These are phyloP conservation scores for Aspergillus nomiae DNA, from an alignment of 2,329 filamentous ascomycete species.

Conservation along the genomic window DNA sequence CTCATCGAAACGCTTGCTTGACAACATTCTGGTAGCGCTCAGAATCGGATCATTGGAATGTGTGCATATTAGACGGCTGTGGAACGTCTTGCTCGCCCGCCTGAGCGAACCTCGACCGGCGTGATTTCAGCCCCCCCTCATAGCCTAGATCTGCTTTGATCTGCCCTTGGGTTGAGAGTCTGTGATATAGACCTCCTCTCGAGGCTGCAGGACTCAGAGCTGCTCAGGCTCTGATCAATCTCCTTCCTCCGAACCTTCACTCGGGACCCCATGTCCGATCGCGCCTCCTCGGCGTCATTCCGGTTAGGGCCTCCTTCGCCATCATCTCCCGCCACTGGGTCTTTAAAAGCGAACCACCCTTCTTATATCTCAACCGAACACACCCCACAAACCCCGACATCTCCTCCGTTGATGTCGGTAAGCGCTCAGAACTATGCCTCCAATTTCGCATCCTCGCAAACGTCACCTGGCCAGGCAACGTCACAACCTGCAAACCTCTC, in stretches of 20 bases:
- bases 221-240: conserved; percentile 20
- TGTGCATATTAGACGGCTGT: conserved; percentile 35
- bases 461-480: conserved; percentile 48
- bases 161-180: conserved; percentile 11
- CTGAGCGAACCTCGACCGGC: conserved; percentile 37
- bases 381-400: conserved; percentile 43
- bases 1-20: conserved; percentile 15
- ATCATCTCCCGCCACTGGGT: conserved; percentile 43
- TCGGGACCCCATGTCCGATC: conserved; percentile 42
- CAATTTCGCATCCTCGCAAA: conserved; percentile 46
- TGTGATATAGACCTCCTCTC: conserved; percentile 10
- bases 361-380: conserved; percentile 33
- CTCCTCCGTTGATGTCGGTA: conserved; percentile 54
- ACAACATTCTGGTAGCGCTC: conserved; percentile 17
- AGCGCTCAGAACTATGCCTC: conserved; percentile 52
- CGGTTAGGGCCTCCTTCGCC: conserved; percentile 45
- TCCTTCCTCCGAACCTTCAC: conserved; percentile 14
- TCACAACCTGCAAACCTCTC: conserved; percentile 43
- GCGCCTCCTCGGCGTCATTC: conserved; percentile 34
- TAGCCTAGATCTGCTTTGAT: conserved; percentile 16
- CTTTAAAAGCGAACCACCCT: conserved; percentile 38
- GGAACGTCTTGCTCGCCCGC: conserved; percentile 36
- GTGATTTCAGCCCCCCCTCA: conserved; percentile 19
- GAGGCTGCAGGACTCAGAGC: conserved; percentile 14
- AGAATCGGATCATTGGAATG: conserved; percentile 31